These are phyloP conservation scores for Candida sanyiensis DNA, from an alignment of 805 yeast genomes.

Conservation along the genomic window DNA sequence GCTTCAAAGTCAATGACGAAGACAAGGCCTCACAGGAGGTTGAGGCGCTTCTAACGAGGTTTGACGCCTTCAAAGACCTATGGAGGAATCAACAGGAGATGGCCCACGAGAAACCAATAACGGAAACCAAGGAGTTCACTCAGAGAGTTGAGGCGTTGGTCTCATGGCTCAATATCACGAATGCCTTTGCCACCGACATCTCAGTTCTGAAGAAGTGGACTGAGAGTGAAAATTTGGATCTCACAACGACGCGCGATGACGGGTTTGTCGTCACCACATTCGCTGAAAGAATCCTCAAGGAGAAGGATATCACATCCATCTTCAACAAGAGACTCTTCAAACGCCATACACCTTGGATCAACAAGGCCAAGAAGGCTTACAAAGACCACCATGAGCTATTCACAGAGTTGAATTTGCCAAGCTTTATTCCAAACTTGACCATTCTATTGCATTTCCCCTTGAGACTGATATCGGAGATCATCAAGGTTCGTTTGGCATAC, in stretches of 20 bases:
- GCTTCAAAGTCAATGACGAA: conserved; percentile 51
- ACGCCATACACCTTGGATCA: conserved; percentile 74
- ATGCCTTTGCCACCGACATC: conserved; percentile 59
- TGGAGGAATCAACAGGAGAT: conserved; percentile 80
- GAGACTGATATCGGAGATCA: conserved; percentile 71
- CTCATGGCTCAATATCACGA: conserved; percentile 77
- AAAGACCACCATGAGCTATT: conserved; percentile 56
- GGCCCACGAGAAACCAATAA: conserved; percentile 70
- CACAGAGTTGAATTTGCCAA: conserved; percentile 66
- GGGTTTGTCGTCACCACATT: conserved; percentile 59
- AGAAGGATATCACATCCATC: conserved; percentile 65
- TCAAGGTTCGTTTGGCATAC: conserved; percentile 64
- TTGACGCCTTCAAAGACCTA: conserved; percentile 61
- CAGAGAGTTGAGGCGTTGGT: conserved; percentile 67
- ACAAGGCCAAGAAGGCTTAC: conserved; percentile 71
- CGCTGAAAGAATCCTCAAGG: conserved; percentile 79
- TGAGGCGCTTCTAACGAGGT: conserved; percentile 48
- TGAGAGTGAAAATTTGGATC: conserved; percentile 74
- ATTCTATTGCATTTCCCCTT: conserved; percentile 72
- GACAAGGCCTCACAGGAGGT: conserved; percentile 46
- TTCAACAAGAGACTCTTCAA: conserved; percentile 64
- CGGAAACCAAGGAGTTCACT: conserved; percentile 58
- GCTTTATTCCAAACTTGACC: conserved; percentile 59
- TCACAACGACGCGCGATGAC: conserved; percentile 36
- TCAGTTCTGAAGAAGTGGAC: conserved; percentile 69